These are phyloP conservation scores for Botrytis fabae DNA, from an alignment of 2,329 filamentous ascomycete genomes.

Conservation along the genomic window DNA sequence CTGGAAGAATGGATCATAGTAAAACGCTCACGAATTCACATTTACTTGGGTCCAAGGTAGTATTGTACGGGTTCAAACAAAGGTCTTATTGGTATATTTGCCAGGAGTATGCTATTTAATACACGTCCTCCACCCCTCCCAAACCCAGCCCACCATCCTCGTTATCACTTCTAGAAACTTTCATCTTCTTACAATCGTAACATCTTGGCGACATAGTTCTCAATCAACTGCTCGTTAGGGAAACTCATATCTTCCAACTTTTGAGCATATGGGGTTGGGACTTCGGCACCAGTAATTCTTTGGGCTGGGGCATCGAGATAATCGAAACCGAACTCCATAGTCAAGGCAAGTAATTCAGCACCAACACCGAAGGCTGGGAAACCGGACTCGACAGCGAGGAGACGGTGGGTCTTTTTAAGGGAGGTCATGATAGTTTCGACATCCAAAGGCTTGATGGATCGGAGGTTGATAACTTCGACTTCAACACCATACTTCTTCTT, in stretches of 20 bases:
- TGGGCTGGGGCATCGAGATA: conserved; percentile 93
- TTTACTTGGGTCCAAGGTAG: background rate
- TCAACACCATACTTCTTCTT: conserved; percentile 97
- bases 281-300: conserved; percentile 93
- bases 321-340: conserved; percentile 98
- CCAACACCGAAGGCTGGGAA: conserved; percentile 94
- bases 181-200: conserved; percentile 64
- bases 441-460: conserved; percentile 95
- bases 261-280: conserved; percentile 92
- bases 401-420: conserved; percentile 95
- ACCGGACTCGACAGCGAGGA: conserved; percentile 90
- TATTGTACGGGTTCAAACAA: conserved; percentile 7
- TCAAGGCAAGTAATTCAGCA: conserved; percentile 87
- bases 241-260: conserved; percentile 94
- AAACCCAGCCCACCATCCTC: conserved; percentile 5
- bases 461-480: conserved; percentile 95
- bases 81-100: conserved; percentile 21
- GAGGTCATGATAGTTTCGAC: conserved; percentile 94
- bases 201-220: conserved; percentile 85
- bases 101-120: conserved; percentile 21
- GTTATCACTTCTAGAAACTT: background rate
- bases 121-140: conserved; percentile 9
- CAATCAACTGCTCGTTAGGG: conserved; percentile 86
- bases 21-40: background rate
- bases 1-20: background rate